Evolutionary conservation across 2,329 filamentous ascomycete species (phyloP), one percentile per base, ranked within the genome.

Genomic region (Claviceps purpurea): DNA sequence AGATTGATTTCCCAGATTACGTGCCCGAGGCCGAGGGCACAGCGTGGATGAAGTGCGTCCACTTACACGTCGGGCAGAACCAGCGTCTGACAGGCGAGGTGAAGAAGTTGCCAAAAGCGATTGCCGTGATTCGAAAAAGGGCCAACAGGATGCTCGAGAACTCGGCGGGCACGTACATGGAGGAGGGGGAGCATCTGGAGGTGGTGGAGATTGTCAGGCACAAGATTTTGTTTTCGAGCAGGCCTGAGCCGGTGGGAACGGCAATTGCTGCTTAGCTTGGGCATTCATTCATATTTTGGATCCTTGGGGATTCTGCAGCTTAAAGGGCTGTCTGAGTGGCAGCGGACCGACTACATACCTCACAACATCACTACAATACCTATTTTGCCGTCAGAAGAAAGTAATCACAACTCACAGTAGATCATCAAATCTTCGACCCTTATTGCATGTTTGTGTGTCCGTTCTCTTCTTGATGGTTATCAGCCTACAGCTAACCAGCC

Each of bases 41-140:
- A 0, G 78, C 77, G 10, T 96, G 90, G 90, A 95, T 91, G 87
- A 94, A 89, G 69, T 77, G 81, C 39, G 89, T 91, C 30, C 87
- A 95, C 63, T 71, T 97, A 48, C 95, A 91, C 64, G 79, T 97
- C 4, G 93, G 91, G 5, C 80, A 84, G 62, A 86, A 96, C 65
- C 93, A 97, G 70, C 78, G 90, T 55, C 77, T 97, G 63, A 87
- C 82, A 1, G 93, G 93, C 3, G 89, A 97, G 67, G 82, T 95
- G 48, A 95, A 89, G 74, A 95, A 89, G 68, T 70, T 97, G 49
- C 77, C 78, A 5, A 86, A 80, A 62, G 83, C 90, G 2, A 64
- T 96, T 58, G 93, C 85, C 4, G 73, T 97, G n/a, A 74, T 97
- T 24, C 77, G 82, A 56, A 80, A 78, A 60, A 75, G 74, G 53